A percentile compares a stretch with the other conserved stretches of the same genome.
phyloP scores from a whole-genome alignment of 768 basidiomycete genomes.

The Xerocomellus dryophilus region DNA sequence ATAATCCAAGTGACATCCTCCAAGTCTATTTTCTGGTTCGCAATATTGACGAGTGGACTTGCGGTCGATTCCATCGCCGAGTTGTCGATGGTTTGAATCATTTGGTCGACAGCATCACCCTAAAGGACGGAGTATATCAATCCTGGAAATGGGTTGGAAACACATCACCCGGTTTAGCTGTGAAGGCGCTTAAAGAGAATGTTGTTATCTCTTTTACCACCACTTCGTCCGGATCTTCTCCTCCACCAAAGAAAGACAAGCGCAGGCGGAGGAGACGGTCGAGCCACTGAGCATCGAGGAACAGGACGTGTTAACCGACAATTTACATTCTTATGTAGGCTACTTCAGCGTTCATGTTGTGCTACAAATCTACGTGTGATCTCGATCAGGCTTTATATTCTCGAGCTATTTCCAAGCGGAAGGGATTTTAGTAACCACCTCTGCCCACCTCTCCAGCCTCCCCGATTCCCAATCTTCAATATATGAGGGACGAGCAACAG shows the following conservation, averaged over 20 bases:
- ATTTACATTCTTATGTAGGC: constrained; percentile 1
- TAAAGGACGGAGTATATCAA: constrained; percentile 33
- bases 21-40: constrained; percentile 49
- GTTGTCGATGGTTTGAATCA: constrained; percentile 39
- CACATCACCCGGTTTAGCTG: constrained; percentile 14
- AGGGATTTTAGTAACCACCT: constrained; percentile 66
- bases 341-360: background rate
- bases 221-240: constrained; percentile 25
- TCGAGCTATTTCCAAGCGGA: constrained; percentile 64
- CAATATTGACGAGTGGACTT: constrained; percentile 55
- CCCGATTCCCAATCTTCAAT: constrained; percentile 77
- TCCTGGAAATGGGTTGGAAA: constrained; percentile 51
- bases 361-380: constrained; percentile 13
- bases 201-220: constrained; percentile 26
- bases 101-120: constrained; percentile 35
- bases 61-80: constrained; percentile 39
- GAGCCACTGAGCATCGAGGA: constrained; percentile 18
- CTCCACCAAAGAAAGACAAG: constrained; percentile 31
- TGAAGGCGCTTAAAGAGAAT: constrained; percentile 38
- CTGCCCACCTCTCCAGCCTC: constrained; percentile 65
- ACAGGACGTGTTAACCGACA: background rate
- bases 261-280: constrained; percentile 30
- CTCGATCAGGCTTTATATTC: constrained; percentile 1
- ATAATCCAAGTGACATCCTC: constrained; percentile 43
- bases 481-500: constrained; percentile 64